These are phyloP conservation scores for Aspergillaceae sp. DNA, from an alignment of 2,329 filamentous ascomycete species.

Conservation along the genomic window DNA sequence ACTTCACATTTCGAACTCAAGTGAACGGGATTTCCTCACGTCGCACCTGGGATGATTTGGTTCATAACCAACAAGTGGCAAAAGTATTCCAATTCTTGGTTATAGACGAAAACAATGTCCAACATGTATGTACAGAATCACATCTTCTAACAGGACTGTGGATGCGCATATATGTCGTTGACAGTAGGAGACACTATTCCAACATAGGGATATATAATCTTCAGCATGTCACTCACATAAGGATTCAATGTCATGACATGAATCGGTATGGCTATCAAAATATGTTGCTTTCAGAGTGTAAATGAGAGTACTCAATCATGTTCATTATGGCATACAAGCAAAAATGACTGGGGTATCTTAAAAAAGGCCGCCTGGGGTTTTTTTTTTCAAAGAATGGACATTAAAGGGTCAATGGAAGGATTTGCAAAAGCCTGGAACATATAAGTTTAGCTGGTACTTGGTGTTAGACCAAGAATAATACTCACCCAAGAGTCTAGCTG, in stretches of 20 bases:
- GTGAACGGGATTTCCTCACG: too few relatives aligned
- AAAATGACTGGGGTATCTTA: not conserved
- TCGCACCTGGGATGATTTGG: too few relatives aligned
- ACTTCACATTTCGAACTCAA: too few relatives aligned
- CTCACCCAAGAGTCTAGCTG: conserved; percentile 33
- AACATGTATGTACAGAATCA: too few relatives aligned
- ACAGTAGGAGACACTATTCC: not conserved
- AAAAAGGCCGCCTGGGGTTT: not conserved
- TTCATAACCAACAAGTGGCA: too few relatives aligned
- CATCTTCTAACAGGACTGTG: too few relatives aligned
- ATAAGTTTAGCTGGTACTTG: not conserved
- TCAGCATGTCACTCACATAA: not conserved
- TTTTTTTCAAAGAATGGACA: conserved; percentile 12
- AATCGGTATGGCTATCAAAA: not conserved
- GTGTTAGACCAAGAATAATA: not conserved
- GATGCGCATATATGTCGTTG: not conserved
- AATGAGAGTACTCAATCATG: too few relatives aligned
- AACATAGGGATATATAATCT: not conserved
- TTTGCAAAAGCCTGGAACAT: conserved; percentile 24
- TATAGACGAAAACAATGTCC: too few relatives aligned
- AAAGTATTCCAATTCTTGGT: too few relatives aligned
- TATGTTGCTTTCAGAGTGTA: too few relatives aligned
- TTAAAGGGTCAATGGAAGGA: conserved; percentile 23
- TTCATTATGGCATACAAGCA: too few relatives aligned
- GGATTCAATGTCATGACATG: not conserved